Percentiles rank a stretch among this genome's conserved stretches.
Conservation (phyloP, 1,284 basidiomycete species). For the Ceratobasidium sp. region DNA sequence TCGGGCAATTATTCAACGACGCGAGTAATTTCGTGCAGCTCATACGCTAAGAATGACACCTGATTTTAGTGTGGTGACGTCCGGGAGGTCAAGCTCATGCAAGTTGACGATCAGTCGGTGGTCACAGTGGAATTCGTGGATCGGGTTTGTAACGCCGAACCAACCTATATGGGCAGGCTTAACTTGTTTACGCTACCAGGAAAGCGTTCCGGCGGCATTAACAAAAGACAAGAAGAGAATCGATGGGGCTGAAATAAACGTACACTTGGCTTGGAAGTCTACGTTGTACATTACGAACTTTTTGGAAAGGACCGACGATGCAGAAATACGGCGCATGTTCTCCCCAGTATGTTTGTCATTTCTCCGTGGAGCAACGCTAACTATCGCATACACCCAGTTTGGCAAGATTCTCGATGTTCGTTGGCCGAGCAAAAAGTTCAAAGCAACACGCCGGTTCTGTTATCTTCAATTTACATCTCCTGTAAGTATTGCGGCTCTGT, state of each 20-base stretch:
- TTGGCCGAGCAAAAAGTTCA: constrained; percentile 98
- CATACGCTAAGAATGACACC: background rate
- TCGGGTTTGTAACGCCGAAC: constrained; percentile 57
- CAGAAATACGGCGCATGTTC: constrained; percentile 76
- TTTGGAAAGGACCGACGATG: constrained; percentile 83
- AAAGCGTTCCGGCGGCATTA: constrained; percentile 80
- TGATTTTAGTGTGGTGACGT: constrained; percentile 76
- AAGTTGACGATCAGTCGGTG: constrained; percentile 59
- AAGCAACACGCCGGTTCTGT: constrained; percentile 87
- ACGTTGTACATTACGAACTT: constrained; percentile 98
- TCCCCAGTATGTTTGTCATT: constrained; percentile 61
- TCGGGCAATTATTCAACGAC: constrained; percentile 82
- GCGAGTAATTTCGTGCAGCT: constrained; percentile 57
- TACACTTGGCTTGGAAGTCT: constrained; percentile 91
- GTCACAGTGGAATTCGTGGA: constrained; percentile 82
- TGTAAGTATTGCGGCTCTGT: constrained; percentile 57
- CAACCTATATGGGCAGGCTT: background rate
- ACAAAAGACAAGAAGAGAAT: constrained; percentile 93
- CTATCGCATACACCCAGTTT: constrained; percentile 60
- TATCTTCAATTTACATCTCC: constrained; percentile 91
- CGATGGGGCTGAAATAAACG: constrained; percentile 72
- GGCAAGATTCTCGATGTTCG: constrained; percentile 92
- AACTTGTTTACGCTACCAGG: constrained; percentile 55
- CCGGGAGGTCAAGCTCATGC: constrained; percentile 77
- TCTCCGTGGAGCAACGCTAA: constrained; percentile 7